A percentile compares a stretch with the other conserved stretches of the same genome.
These are phyloP conservation scores for Rubroshorea leprosula DNA, from an alignment of 345 rosid genomes.

Conservation along the genomic window DNA sequence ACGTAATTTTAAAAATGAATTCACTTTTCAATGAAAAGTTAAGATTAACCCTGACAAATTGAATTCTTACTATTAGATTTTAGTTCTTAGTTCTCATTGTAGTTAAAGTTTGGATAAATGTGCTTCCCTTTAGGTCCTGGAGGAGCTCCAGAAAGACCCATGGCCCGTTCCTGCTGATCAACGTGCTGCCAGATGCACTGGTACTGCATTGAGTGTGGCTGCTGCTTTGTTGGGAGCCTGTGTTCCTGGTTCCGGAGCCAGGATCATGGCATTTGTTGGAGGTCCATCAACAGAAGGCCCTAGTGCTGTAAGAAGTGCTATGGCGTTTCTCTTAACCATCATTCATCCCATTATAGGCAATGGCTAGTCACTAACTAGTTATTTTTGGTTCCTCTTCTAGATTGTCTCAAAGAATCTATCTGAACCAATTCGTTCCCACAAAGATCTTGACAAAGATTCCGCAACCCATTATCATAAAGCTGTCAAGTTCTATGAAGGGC, in stretches of 20 bases:
- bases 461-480: conserved; percentile 74
- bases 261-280: conserved; percentile 92
- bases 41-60: not conserved
- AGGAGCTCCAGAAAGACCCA: conserved; percentile 84
- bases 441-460: conserved; percentile 86
- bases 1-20: too few species aligned
- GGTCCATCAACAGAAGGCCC: conserved; percentile 90
- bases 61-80: not conserved
- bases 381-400: conserved; percentile 29
- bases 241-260: conserved; percentile 93
- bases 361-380: not conserved
- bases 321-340: not conserved
- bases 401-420: conserved; percentile 79
- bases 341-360: not conserved
- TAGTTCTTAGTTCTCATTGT: not conserved
- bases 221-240: conserved; percentile 85
- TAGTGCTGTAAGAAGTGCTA: conserved; percentile 59
- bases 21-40: too few species aligned
- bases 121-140: conserved; percentile 43
- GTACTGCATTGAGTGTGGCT: conserved; percentile 87
- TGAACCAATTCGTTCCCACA: conserved; percentile 95
- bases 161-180: conserved; percentile 71
- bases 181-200: conserved; percentile 78
- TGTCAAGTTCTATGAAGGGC: conserved; percentile 66
- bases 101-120: not conserved